Evolutionary conservation across 2,329 filamentous ascomycete species (phyloP).

Genomic region (Cladosporium sp.): DNA sequence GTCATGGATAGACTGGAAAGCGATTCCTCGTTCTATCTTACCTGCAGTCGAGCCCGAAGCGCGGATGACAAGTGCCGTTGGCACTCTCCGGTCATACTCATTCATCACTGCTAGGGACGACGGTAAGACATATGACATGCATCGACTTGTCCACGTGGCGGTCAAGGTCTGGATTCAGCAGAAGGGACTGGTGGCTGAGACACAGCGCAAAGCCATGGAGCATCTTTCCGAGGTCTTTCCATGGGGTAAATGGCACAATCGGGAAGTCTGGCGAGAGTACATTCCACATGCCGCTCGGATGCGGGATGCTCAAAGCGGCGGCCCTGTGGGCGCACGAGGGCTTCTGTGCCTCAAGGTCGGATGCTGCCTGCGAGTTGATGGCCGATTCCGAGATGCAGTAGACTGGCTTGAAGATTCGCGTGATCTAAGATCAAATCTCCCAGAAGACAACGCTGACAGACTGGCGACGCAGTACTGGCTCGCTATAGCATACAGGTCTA

Average conservation of each 20-base stretch:
- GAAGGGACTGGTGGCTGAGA: background rate
- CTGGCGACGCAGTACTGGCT: slow-evolving; percentile 8
- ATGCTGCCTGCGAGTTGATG: background rate
- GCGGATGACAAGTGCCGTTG: slow-evolving; percentile 28
- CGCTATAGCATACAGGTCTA: slow-evolving; percentile 29
- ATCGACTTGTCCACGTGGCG: background rate
- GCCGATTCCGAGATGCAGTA: background rate
- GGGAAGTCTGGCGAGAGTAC: background rate
- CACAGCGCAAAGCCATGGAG: background rate
- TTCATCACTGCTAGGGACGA: slow-evolving; percentile 23
- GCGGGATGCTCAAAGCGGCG: background rate
- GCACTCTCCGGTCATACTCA: slow-evolving; percentile 27
- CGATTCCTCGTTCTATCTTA: slow-evolving; percentile 29
- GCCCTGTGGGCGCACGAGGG: background rate
- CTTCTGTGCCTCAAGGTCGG: background rate
- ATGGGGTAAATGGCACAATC: background rate
- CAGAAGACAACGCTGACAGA: background rate
- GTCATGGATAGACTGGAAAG: slow-evolving; percentile 30
- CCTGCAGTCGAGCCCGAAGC: slow-evolving; percentile 22
- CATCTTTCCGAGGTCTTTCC: background rate
- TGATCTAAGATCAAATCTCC: background rate
- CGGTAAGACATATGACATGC: background rate
- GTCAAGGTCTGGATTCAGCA: background rate
- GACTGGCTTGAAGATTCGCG: background rate
- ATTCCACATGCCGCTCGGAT: background rate